phyloP scores from a whole-genome alignment of 192 early-diverging fungal species.

The Radiomyces spectabilis region DNA sequence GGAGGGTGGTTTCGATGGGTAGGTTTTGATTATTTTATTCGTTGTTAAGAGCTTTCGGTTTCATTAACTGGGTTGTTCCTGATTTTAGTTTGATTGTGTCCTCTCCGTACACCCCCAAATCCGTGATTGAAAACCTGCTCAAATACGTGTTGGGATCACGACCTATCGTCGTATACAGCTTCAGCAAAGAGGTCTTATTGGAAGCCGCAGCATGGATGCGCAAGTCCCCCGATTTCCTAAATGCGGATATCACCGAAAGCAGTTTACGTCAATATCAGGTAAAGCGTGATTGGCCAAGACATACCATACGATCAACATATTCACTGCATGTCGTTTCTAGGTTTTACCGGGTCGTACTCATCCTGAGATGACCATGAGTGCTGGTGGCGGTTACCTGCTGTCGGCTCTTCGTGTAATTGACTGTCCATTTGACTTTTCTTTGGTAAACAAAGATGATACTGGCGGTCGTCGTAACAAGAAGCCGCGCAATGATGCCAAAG shows the following conservation, averaged over 20 bases:
- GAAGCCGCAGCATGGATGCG: slow-evolving; percentile 62
- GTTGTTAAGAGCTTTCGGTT: not conserved
- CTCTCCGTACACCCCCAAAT: slow-evolving; percentile 65
- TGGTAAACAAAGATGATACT: slow-evolving; percentile 3
- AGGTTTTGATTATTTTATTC: slow-evolving; percentile 2
- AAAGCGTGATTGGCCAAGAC: not conserved
- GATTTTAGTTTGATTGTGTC: slow-evolving; percentile 63
- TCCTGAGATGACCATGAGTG: slow-evolving; percentile 70
- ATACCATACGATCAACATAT: not conserved
- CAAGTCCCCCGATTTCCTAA: slow-evolving; percentile 59
- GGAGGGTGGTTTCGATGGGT: slow-evolving; percentile 62
- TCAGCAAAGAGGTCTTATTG: slow-evolving; percentile 56
- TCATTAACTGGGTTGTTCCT: not conserved
- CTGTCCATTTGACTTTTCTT: slow-evolving; percentile 10
- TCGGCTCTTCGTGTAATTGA: slow-evolving; percentile 54
- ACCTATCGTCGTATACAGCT: slow-evolving; percentile 79
- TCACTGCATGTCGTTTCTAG: not conserved
- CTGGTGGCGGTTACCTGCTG: slow-evolving; percentile 64
- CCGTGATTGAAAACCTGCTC: slow-evolving; percentile 62
- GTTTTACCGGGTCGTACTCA: slow-evolving; percentile 75
- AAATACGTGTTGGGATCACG: slow-evolving; percentile 77
- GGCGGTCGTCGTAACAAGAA: too few relatives aligned
- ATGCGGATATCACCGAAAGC: slow-evolving; percentile 83
- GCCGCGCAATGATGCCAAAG: too few relatives aligned
- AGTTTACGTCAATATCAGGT: slow-evolving; percentile 85